Evolutionary conservation across 371 early-diverging fungal genomes (phyloP).

Genomic region (Mortierella sp.): DNA sequence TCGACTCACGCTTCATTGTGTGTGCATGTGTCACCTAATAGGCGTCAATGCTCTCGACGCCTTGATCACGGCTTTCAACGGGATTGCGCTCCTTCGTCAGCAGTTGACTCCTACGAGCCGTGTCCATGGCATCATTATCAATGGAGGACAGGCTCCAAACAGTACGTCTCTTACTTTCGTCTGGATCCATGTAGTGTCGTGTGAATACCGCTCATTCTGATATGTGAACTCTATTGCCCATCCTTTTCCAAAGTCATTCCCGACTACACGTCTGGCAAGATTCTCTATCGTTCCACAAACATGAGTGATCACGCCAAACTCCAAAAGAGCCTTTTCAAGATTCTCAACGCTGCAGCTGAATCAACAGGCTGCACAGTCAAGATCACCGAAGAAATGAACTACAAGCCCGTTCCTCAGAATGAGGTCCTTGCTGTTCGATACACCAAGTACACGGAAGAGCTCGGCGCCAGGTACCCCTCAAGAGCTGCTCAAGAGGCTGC

Average conservation of each 20-base stretch:
- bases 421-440: slow-evolving; percentile 64
- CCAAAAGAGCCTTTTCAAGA: slow-evolving; percentile 58
- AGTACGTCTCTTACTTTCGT: slow-evolving; percentile 11
- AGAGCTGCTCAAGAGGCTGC: slow-evolving; percentile 54
- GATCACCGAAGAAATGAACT: slow-evolving; percentile 59
- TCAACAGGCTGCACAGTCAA: slow-evolving; percentile 76
- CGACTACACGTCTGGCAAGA: slow-evolving; percentile 63
- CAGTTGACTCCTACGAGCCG: slow-evolving; percentile 66
- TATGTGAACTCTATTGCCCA: background rate
- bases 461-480: slow-evolving; percentile 55
- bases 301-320: slow-evolving; percentile 59
- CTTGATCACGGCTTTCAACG: slow-evolving; percentile 60
- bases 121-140: slow-evolving; percentile 78
- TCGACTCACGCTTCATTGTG: background rate
- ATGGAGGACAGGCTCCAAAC: slow-evolving; percentile 74
- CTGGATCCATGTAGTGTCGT: no score
- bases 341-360: slow-evolving; percentile 72
- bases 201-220: no score
- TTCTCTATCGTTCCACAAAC: slow-evolving; percentile 66
- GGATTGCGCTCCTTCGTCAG: slow-evolving; percentile 64
- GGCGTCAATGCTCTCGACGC: slow-evolving; percentile 75
- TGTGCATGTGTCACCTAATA: slow-evolving; percentile 3
- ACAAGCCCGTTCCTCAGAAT: slow-evolving; percentile 64
- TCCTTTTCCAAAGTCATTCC: slow-evolving; percentile 62
- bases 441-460: slow-evolving; percentile 61